phyloP scores from a whole-genome alignment of 352 stramenopile genomes.

The Pythium scleroteichum region DNA sequence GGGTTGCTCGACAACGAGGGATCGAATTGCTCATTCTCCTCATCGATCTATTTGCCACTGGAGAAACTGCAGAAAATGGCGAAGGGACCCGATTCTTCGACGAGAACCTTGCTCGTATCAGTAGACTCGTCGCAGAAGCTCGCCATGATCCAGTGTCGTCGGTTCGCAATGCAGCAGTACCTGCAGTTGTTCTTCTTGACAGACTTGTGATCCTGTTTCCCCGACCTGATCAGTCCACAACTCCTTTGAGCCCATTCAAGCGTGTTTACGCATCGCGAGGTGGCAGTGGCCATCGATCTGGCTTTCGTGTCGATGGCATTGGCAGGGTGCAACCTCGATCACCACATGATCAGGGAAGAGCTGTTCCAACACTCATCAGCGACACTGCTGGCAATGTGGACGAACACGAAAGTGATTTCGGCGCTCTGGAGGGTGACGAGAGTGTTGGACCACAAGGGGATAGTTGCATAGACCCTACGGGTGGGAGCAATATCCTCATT shows the following conservation, averaged over 20 bases:
- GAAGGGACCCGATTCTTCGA: slow-evolving; percentile 11
- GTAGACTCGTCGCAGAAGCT: slow-evolving; percentile 40
- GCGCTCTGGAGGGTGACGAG: too few species aligned
- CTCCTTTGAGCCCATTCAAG: slow-evolving; percentile 25
- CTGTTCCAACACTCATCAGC: not conserved
- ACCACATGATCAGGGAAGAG: too few species aligned
- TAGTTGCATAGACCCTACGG: too few species aligned
- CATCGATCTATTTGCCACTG: slow-evolving; percentile 44
- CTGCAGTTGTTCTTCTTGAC: slow-evolving; percentile 40
- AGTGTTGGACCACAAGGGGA: too few species aligned
- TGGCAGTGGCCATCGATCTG: too few species aligned
- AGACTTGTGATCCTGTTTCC: slow-evolving; percentile 40
- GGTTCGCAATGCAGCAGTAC: slow-evolving; percentile 54
- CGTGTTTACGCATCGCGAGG: slow-evolving; percentile 9
- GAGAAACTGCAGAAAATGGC: slow-evolving; percentile 26
- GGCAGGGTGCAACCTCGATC: too few species aligned
- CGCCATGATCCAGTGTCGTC: slow-evolving; percentile 55
- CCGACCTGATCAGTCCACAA: not conserved
- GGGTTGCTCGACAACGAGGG: slow-evolving; percentile 52
- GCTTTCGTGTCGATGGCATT: too few species aligned
- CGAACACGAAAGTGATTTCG: too few species aligned
- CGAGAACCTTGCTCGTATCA: slow-evolving; percentile 37
- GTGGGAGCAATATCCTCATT: too few species aligned
- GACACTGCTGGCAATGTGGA: not conserved
- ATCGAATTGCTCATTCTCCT: slow-evolving; percentile 54